Base-by-base conservation (phyloP, 176 grass and related monocot genomes). In the Hsuehochloa calcarea region DNA sequence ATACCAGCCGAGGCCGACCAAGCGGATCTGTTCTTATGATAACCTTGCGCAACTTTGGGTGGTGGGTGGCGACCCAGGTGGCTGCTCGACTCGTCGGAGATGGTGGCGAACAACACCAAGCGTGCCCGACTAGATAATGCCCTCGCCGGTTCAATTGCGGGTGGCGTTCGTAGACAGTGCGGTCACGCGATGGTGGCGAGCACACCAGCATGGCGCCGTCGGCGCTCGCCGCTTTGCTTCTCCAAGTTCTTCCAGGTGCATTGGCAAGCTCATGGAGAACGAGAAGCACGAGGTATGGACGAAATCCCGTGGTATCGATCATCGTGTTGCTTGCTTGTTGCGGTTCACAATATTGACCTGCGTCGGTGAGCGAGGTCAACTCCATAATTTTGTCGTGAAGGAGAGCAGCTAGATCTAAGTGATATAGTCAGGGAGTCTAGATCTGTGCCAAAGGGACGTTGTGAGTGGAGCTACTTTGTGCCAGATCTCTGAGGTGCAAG, bases 241-340 rank as follows among this genome's bases (percentile, higher is more conserved):
- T 99, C 97, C 91, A 99, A 92, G 85, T 96, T 99, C 81, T 99
- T 92, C 78, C 97, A 99, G 93, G 97, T 99, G 35, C 82, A 93
- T 99, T 34, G 97, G 96, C 90, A 99, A 80, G 85, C 91, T 99
- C 81, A 99, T 99, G 97, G 97, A 99, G 82, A 99, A 99, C 84
- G 97, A 99, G 89, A 99, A 99, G 89, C 40, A 99, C 75, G 97
- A 99, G 97, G 97, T 99, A 93, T 70, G 38, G 3, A 27, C 11
- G 29, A 78, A 65, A 78, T 88, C 86, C 79, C 38, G 25, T 68
- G 56, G 5, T 58, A 29, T 50, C 60, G 37, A 73, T 51, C n/a
- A 66, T 90, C 39, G 27, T 29, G 17, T 35, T 80, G 74, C 80
- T 85, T 64, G 59, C 16, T 83, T 27, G 6, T 56, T 58, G 34